Evolutionary conservation across 176 grass and related monocot species (phyloP).

Genomic region (Lolium multiflorum): DNA sequence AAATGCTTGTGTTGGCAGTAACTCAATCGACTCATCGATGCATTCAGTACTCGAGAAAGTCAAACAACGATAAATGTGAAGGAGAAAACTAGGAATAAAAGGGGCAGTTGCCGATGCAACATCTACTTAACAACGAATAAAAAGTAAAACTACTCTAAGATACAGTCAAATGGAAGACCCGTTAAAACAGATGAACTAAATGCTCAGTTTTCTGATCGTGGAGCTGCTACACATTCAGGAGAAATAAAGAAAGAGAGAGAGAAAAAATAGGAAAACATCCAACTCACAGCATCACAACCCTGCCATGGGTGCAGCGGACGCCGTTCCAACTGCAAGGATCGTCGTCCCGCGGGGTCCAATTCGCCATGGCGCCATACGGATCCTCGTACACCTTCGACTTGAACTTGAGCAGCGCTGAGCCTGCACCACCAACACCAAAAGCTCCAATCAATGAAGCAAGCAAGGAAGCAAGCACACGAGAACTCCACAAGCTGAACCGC

Average conservation of each 20-base stretch:
- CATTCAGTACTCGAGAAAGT: conserved; percentile 31
- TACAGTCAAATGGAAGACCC: conserved; percentile 43
- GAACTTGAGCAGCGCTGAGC: conserved; percentile 69
- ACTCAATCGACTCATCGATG: background rate
- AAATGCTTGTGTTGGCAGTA: conserved; percentile 39
- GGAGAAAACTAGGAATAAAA: conserved; percentile 27
- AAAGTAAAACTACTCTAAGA: conserved; percentile 1
- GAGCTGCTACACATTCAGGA: conserved; percentile 12
- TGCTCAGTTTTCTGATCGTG: background rate
- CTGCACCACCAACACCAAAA: conserved; percentile 48
- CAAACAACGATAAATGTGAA: conserved; percentile 37
- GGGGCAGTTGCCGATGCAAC: background rate
- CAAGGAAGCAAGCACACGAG: too few relatives aligned
- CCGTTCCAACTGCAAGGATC: conserved; percentile 87
- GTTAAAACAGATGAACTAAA: conserved; percentile 3
- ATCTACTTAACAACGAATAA: conserved; percentile 18
- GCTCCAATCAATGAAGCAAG: background rate
- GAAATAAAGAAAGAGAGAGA: background rate
- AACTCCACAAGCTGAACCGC: too few relatives aligned
- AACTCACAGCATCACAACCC: conserved; percentile 86
- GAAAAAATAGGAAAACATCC: conserved; percentile 12
- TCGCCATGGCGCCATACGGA: conserved; percentile 69
- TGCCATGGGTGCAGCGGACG: conserved; percentile 59
- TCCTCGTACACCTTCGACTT: conserved; percentile 76
- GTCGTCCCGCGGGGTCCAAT: conserved; percentile 61